Evolutionary conservation across 768 basidiomycete genomes (phyloP), one percentile per base, ranked within the genome.

Genomic region (Cytidiella melzeri): DNA sequence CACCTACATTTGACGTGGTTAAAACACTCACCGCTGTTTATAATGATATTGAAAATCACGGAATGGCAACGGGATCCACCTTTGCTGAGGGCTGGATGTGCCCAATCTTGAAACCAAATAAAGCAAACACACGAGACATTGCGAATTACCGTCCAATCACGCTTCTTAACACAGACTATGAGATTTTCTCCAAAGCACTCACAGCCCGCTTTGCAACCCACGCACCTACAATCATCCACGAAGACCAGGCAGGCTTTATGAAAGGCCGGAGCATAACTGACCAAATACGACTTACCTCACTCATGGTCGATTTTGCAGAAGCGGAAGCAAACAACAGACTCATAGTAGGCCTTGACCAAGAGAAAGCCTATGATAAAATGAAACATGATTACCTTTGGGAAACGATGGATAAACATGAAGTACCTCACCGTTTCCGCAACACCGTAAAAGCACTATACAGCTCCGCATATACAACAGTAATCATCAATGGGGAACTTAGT

Each of bases 81-180:
- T 57, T 55, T 36, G 21, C 53, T 1, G 11, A 36, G 0, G 58
- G 58, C 1, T 54, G 47, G 55, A 48, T 62, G 24, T 57, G 55
- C 38, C 57, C 51, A 0, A 13, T 59, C 2, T 61, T 55, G 24
- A 62, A 60, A 23, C 30, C 30, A 7, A 34, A 34, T 7, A 56
- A 58, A 18, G 53, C 51, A 25, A 54, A 62, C 5, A 20, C 12
- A 9, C n/a, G 15, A 0, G 18, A 48, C 0, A 56, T 60, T 1
- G 23, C 11, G 0, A 60, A 59, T 34, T 59, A 59, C 39, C 25
- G 54, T 5, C 51, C 56, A 0, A 53, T 59, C 3, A 59, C 56
- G 1, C 43, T 53, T 0, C 45, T 62, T 1, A 59, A 59, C 30
- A 48, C 51, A 0, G 61, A 62, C 21, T 61, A 58, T 36, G 61